A percentile compares a stretch with the other conserved stretches of the same genome.
These are phyloP conservation scores for Anisodus acutangulus DNA, from an alignment of 257 asterid genomes.

Conservation along the genomic window DNA sequence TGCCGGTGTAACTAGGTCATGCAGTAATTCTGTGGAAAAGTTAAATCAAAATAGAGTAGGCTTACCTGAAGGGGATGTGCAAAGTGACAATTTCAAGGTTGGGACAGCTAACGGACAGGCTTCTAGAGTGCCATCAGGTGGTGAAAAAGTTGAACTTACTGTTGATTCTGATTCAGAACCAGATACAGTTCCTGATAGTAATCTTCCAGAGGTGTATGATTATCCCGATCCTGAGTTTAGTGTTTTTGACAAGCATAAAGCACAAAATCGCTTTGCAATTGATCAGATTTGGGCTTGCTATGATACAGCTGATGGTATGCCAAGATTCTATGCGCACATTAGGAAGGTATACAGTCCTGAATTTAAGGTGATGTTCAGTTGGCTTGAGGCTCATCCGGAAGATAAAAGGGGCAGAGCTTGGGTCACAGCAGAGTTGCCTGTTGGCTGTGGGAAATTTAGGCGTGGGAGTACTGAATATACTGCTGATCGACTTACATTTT, in stretches of 20 bases:
- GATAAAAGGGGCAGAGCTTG: slow-evolving; percentile 41
- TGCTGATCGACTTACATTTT: slow-evolving; percentile 43
- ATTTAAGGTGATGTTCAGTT: slow-evolving; percentile 52
- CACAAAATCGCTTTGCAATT: slow-evolving; percentile 44
- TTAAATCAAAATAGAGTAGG: slow-evolving; percentile 35
- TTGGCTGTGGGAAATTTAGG: slow-evolving; percentile 69
- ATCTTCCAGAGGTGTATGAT: neutral
- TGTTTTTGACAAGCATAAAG: slow-evolving; percentile 62
- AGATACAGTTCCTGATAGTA: slow-evolving; percentile 33
- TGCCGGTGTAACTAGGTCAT: slow-evolving; percentile 34
- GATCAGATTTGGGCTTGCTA: slow-evolving; percentile 85
- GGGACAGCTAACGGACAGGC: slow-evolving; percentile 31
- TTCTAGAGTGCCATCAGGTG: slow-evolving; percentile 29
- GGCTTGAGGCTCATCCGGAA: slow-evolving; percentile 73
- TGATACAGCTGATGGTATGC: slow-evolving; percentile 65
- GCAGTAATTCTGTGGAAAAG: slow-evolving; percentile 22
- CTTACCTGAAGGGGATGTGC: slow-evolving; percentile 36
- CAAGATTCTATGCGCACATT: slow-evolving; percentile 75
- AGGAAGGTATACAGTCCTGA: slow-evolving; percentile 44
- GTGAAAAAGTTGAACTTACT: slow-evolving; percentile 34
- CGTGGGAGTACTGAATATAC: slow-evolving; percentile 39
- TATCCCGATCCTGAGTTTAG: slow-evolving; percentile 68
- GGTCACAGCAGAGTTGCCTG: slow-evolving; percentile 51
- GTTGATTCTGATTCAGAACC: slow-evolving; percentile 50
- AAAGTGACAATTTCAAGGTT: slow-evolving; percentile 20